phyloP scores from a whole-genome alignment of 2,329 filamentous ascomycete species.

The Xylaria polymorpha region DNA sequence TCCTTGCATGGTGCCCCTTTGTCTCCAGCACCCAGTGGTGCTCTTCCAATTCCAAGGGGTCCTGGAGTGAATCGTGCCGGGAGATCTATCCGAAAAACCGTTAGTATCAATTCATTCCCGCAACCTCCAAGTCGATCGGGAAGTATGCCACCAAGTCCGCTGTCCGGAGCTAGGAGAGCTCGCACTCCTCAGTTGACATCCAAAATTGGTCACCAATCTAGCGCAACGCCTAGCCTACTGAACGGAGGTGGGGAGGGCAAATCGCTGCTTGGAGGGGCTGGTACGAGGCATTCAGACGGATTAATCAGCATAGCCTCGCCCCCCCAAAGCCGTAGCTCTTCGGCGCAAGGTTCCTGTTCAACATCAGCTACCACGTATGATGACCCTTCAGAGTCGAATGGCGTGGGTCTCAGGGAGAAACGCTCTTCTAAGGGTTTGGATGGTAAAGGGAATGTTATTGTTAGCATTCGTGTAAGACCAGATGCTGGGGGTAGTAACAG shows the following conservation, averaged over 20 bases:
- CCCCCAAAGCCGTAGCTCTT: conserved; percentile 89
- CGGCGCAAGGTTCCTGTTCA: conserved; percentile 90
- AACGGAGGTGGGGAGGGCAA: conserved; percentile 84
- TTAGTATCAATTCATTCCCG: conserved; percentile 94
- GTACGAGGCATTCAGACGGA: conserved; percentile 76
- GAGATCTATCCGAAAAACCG: conserved; percentile 83
- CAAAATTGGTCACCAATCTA: conserved; percentile 62
- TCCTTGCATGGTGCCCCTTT: conserved; percentile 59
- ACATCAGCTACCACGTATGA: conserved; percentile 92
- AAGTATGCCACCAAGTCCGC: conserved; percentile 72
- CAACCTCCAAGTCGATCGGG: conserved; percentile 80
- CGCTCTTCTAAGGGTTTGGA: conserved; percentile 68
- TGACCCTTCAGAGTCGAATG: conserved; percentile 71
- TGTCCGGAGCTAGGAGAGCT: conserved; percentile 66
- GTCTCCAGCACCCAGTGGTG: conserved; percentile 63
- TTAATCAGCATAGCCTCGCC: conserved; percentile 83
- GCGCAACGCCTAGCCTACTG: conserved; percentile 75
- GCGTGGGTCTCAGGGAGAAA: conserved; percentile 56
- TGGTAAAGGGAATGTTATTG: conserved; percentile 91
- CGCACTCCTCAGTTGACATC: conserved; percentile 65
- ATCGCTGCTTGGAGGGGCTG: conserved; percentile 71
- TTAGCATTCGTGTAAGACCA: conserved; percentile 93
- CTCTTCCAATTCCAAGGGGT: conserved; percentile 67
- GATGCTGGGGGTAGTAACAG: conserved; percentile 73
- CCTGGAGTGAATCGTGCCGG: conserved; percentile 67